A percentile compares a stretch with the other conserved stretches of the same genome.
These are phyloP conservation scores for Aspergillus unguis DNA, from an alignment of 2,329 filamentous ascomycete species.

Conservation along the genomic window DNA sequence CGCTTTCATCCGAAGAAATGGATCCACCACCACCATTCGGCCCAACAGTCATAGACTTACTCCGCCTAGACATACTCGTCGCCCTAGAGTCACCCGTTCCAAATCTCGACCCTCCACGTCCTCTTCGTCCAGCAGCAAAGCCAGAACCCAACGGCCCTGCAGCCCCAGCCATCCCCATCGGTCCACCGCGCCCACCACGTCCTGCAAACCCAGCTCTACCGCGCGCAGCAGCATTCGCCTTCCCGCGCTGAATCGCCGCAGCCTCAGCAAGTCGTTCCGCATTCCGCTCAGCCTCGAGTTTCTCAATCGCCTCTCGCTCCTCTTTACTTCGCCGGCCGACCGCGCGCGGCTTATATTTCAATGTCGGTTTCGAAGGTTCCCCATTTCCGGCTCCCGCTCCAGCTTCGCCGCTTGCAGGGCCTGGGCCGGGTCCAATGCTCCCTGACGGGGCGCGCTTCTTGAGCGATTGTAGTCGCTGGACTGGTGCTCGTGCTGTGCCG, in stretches of 20 bases:
- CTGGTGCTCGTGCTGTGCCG: constrained; percentile 28
- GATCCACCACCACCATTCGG: constrained; percentile 21
- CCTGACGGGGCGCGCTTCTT: constrained; percentile 38
- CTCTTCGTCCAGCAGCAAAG: constrained; percentile 24
- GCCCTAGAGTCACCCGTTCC: constrained; percentile 24
- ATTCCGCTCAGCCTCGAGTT: constrained; percentile 40
- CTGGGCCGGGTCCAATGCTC: constrained; percentile 28
- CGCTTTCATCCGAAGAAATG: constrained; percentile 46
- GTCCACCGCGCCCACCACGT: constrained; percentile 29
- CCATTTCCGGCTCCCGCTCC: constrained; percentile 22
- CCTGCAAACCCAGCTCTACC: constrained; percentile 28
- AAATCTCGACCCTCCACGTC: constrained; percentile 23
- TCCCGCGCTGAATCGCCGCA: constrained; percentile 36
- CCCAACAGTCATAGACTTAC: constrained; percentile 26
- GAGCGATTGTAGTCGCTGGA: constrained; percentile 43
- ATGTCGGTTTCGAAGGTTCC: constrained; percentile 34
- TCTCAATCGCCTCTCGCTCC: constrained; percentile 44
- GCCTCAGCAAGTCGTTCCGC: constrained; percentile 40
- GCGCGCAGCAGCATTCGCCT: constrained; percentile 14
- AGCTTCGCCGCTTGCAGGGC: constrained; percentile 6
- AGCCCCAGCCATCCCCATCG: constrained; percentile 23
- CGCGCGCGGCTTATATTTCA: constrained; percentile 45
- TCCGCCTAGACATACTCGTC: constrained; percentile 28
- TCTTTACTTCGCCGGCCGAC: constrained; percentile 44
- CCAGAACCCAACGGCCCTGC: constrained; percentile 29